Base-by-base conservation (phyloP, 2,329 filamentous ascomycete species). In the Amesomyces nigricolor region DNA sequence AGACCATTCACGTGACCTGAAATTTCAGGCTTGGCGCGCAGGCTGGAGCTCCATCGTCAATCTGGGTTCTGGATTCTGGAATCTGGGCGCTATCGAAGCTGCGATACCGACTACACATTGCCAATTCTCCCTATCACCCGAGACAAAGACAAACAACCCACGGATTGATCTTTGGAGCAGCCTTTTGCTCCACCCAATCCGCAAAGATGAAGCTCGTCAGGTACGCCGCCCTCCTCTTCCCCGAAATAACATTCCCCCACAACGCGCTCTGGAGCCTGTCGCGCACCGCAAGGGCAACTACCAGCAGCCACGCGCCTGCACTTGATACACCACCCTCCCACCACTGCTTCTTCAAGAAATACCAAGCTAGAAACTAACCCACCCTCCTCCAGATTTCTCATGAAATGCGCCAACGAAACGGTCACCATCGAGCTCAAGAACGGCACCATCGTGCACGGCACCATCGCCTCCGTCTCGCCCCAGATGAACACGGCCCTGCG, bases 361-460 rank as follows among this genome's bases (percentile, higher is more conserved):
- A 48, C 58, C 59, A 59, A 54, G 66, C 63, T 69, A 72, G 63
- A 72, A 6, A 6, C 57, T 26, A 42, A 37, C 29, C 16, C 37
- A 11, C 32, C 10, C 26, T 62, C 30, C 59, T 64, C 52, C 43
- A 97, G 94, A 72, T 99, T 99, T 74, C 80, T 99, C 66, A 97
- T 97, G 92, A 99, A 99, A 80, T 97, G 92, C 75, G 86, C 89
- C 74, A 97, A 96, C 74, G 94, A 99, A 78, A 96, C 94, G 67
- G 94, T 97, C 67, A 97, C 92, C 44, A 89, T 99, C 73, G 94
- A 99, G 75, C 80, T 99, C 65, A 99, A 99, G 75, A 97, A 97
- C 82, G 94, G 91, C 94, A 78, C 94, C 65, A 95, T 97, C 68
- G 83, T 97, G 65, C 89, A 96, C 72, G 94, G 94, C 75, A 97